Base-by-base conservation (phyloP, 2,329 filamentous ascomycete species). In the Sclerotinia spermophila region DNA sequence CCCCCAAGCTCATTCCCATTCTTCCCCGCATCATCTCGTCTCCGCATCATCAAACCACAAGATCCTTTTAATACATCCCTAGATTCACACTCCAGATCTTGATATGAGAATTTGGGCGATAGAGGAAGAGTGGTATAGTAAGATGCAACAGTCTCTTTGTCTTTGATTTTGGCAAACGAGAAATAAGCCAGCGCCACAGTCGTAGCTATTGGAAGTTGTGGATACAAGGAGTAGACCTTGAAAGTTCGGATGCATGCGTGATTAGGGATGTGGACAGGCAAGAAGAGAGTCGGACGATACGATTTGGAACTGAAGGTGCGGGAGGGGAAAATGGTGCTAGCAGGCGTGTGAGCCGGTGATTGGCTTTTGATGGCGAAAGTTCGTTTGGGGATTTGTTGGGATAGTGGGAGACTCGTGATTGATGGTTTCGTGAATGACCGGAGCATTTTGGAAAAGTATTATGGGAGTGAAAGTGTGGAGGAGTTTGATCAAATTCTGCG, bases 341-440 rank as follows among this genome's bases (percentile, higher is more conserved):
- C 7, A 1, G 2, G 48, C 1, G 5, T 17, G 1, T 27, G n/a
- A 0, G n/a, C 3, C 7, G 0, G 27, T 27, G n/a, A 5, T 51
- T 17, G n/a, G 13, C 48, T 51, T 27, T 27, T 17, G 13, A 51
- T 51, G 13, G 48, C 27, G 5, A 51, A 51, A 13, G n/a, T 17
- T 27, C 48, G 48, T 27, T 27, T 51, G n/a, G 13, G 7, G 27
- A 51, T 17, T 0, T 0, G 0, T 51, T 27, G n/a, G 13, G n/a
- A 15, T 27, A n/a, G 48, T 27, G 48, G 6, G 6, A 17, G 48
- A 27, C 2, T 15, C 5, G 48, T 27, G 17, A 27, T 15, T 27
- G 48, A 11, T 17, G 15, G 48, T 27, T 51, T 51, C 2, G 4
- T 17, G 13, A 51, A 0, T 17, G 48, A 13, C 2, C 48, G n/a